A percentile compares a stretch with the other conserved stretches of the same genome.
Evolutionary conservation across 345 rosid species (phyloP).

Genomic region (Pistacia integerrima): DNA sequence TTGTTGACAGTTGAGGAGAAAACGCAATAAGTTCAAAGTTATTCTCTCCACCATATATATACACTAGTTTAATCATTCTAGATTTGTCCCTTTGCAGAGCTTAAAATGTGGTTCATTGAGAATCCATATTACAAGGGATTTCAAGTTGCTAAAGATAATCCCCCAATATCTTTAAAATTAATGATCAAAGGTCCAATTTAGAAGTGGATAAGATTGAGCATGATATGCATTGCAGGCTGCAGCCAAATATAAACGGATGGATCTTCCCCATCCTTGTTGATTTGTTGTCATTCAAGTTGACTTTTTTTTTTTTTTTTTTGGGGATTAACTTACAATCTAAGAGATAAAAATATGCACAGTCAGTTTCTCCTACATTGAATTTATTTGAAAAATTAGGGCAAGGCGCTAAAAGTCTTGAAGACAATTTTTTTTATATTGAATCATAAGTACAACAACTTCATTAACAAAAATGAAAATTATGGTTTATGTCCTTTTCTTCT

Average conservation of each 20-base stretch:
- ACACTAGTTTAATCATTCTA: too few species aligned
- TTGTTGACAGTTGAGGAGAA: neutral
- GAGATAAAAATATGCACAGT: neutral
- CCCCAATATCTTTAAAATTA: too few species aligned
- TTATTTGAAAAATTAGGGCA: neutral
- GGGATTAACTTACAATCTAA: neutral
- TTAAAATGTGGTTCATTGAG: too few species aligned
- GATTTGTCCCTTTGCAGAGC: too few species aligned
- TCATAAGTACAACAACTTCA: neutral
- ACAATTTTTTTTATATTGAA: too few species aligned
- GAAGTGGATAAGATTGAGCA: neutral
- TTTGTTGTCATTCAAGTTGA: slow-evolving; percentile 7
- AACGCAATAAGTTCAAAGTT: too few species aligned
- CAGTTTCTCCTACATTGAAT: neutral
- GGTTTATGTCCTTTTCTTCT: neutral
- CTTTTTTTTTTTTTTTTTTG: neutral
- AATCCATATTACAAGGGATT: too few species aligned
- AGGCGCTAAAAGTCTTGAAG: neutral
- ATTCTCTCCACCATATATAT: too few species aligned
- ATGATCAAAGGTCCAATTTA: neutral
- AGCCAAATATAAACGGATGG: neutral
- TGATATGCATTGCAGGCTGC: neutral
- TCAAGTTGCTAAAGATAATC: too few species aligned
- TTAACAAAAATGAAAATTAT: neutral
- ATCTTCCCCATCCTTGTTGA: slow-evolving; percentile 4